Evolutionary conservation across 441 rosid species (phyloP).

Genomic region (Macaranga tanarius): DNA sequence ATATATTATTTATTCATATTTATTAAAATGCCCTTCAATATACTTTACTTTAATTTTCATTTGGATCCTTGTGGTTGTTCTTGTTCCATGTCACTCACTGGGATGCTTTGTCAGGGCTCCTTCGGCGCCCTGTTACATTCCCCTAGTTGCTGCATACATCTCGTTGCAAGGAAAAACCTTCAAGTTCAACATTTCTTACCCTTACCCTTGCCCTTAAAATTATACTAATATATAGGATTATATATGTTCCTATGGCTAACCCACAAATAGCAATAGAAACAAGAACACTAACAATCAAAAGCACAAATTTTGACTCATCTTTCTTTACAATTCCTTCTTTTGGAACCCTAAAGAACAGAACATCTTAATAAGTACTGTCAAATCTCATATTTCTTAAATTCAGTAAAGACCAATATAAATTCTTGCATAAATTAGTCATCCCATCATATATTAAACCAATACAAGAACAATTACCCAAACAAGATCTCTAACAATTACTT

Average conservation of each 20-base stretch:
- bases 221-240: constrained; percentile 37
- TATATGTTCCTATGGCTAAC: constrained; percentile 28
- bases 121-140: too few relatives aligned
- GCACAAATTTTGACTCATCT: constrained; percentile 34
- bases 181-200: constrained; percentile 44
- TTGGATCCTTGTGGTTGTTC: too few relatives aligned
- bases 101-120: too few relatives aligned
- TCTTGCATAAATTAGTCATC: constrained; percentile 50
- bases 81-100: too few relatives aligned
- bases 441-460: constrained; percentile 53
- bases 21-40: too few relatives aligned
- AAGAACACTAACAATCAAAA: constrained; percentile 49
- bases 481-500: constrained; percentile 49
- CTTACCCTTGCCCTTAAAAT: constrained; percentile 22
- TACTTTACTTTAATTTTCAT: too few relatives aligned
- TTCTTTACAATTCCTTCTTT: constrained; percentile 34
- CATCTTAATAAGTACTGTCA: constrained; percentile 28
- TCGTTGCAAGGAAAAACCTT: constrained; percentile 71
- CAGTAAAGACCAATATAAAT: constrained; percentile 47
- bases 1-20: too few relatives aligned
- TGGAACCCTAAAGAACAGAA: constrained; percentile 49
- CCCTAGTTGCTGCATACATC: too few relatives aligned
- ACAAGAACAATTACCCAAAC: constrained; percentile 68
- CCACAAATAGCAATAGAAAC: constrained; percentile 50
- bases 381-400: constrained; percentile 58